phyloP scores from a whole-genome alignment of 495 filamentous ascomycete genomes.

The Trypethelium eluteriae region DNA sequence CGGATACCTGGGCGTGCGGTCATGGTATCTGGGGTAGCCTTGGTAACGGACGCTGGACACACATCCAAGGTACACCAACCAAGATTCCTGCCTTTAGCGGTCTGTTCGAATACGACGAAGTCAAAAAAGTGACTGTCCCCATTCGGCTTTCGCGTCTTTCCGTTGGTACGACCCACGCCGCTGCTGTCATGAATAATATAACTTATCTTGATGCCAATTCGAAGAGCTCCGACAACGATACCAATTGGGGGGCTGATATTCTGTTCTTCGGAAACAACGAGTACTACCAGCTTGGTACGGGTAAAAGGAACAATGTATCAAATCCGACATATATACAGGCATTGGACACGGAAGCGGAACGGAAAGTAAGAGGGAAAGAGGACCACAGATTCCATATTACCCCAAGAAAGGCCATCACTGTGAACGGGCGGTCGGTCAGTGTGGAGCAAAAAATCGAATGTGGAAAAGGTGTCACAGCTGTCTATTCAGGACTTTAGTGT shows the following conservation, averaged over 20 bases:
- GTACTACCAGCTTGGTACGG: slow-evolving; percentile 83
- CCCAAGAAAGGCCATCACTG: slow-evolving; percentile 59
- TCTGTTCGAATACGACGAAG: slow-evolving; percentile 79
- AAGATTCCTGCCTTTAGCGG: slow-evolving; percentile 80
- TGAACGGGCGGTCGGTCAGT: slow-evolving; percentile 57
- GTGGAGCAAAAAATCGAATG: slow-evolving; percentile 87
- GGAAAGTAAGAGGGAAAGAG: slow-evolving; percentile 50
- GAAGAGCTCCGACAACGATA: slow-evolving; percentile 49
- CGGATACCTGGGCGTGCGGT: slow-evolving; percentile 81
- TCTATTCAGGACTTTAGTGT: slow-evolving; percentile 51
- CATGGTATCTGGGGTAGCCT: slow-evolving; percentile 75
- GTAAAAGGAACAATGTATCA: slow-evolving; percentile 70
- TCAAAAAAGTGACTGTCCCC: slow-evolving; percentile 53
- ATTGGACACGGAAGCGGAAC: slow-evolving; percentile 48
- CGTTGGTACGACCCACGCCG: slow-evolving; percentile 69
- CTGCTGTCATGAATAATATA: slow-evolving; percentile 73
- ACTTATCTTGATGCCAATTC: slow-evolving; percentile 52
- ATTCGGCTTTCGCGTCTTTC: slow-evolving; percentile 67
- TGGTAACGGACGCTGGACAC: slow-evolving; percentile 84
- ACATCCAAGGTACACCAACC: slow-evolving; percentile 66
- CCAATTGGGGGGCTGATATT: slow-evolving; percentile 76
- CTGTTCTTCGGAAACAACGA: slow-evolving; percentile 95
- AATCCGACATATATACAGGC: slow-evolving; percentile 72
- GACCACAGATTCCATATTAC: slow-evolving; percentile 77
- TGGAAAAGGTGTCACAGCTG: slow-evolving; percentile 72